Conservation (phyloP, 202 grass and related monocot species). For the Hordeum pubiflorum region DNA sequence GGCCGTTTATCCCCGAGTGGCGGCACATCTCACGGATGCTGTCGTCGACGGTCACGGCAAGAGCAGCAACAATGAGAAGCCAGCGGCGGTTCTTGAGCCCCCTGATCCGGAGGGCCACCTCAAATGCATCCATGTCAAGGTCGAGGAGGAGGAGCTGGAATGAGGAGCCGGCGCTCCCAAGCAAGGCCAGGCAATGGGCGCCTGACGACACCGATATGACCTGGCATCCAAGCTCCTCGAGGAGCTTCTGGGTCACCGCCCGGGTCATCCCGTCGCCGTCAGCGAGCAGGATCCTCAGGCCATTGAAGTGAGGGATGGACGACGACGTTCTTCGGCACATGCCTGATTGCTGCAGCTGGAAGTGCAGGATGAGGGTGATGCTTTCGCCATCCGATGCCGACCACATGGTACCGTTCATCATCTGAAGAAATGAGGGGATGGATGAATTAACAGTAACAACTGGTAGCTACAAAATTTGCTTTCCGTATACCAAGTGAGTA, state of each 20-base stretch:
- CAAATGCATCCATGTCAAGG: slow-evolving; percentile 39
- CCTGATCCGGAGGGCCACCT: slow-evolving; percentile 44
- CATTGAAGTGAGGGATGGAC: slow-evolving; percentile 6
- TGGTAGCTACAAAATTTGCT: background rate
- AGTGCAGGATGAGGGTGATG: slow-evolving; percentile 40
- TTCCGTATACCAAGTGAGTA: background rate
- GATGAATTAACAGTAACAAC: background rate
- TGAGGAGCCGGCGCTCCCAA: background rate
- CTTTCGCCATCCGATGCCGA: slow-evolving; percentile 26
- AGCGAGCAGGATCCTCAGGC: slow-evolving; percentile 40
- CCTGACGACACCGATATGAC: slow-evolving; percentile 21
- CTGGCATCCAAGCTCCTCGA: slow-evolving; percentile 46
- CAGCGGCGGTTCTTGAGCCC: slow-evolving; percentile 38
- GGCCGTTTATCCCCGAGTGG: slow-evolving; percentile 38
- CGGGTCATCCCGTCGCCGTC: slow-evolving; percentile 30
- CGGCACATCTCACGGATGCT: slow-evolving; percentile 32
- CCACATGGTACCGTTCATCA: slow-evolving; percentile 61
- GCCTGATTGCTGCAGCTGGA: slow-evolving; percentile 28
- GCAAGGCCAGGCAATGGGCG: slow-evolving; percentile 24
- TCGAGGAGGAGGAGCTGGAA: slow-evolving; percentile 49
- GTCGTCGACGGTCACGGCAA: slow-evolving; percentile 11
- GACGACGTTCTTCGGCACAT: background rate
- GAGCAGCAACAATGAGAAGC: slow-evolving; percentile 32
- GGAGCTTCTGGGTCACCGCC: slow-evolving; percentile 42
- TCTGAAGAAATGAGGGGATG: slow-evolving; percentile 22